These are phyloP conservation scores for Madurella fahalii DNA, from an alignment of 2,329 filamentous ascomycete genomes.

Conservation along the genomic window DNA sequence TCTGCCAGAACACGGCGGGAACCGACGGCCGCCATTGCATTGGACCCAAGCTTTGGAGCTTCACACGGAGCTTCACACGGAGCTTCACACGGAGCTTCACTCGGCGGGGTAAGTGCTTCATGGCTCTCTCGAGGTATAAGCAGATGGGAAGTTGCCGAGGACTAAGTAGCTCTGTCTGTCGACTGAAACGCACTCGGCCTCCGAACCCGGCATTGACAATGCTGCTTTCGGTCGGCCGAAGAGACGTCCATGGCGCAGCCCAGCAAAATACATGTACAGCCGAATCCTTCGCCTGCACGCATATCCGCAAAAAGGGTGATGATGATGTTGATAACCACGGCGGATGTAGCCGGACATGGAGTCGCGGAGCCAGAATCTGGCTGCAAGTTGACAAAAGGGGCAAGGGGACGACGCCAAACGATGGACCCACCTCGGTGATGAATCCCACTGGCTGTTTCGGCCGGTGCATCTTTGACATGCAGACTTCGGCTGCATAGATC, in stretches of 20 bases:
- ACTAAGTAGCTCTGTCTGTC: neutral
- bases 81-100: conserved; percentile 13
- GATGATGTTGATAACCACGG: neutral
- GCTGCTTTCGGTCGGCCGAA: neutral
- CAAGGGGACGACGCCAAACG: conserved; percentile 10
- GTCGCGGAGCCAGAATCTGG: conserved; percentile 14
- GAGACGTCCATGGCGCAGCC: neutral
- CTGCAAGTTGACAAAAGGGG: conserved; percentile 14
- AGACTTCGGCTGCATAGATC: conserved; percentile 14
- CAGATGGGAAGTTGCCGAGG: conserved; percentile 9
- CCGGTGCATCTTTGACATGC: conserved; percentile 19
- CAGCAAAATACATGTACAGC: neutral
- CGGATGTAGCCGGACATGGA: neutral
- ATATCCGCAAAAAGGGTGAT: neutral
- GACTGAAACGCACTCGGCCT: conserved; percentile 20
- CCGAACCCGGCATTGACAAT: conserved; percentile 1
- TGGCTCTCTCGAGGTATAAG: neutral
- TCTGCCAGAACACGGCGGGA: conserved; percentile 7
- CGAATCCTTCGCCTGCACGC: neutral
- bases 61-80: neutral
- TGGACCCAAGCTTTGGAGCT: conserved; percentile 19
- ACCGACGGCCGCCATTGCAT: conserved; percentile 4
- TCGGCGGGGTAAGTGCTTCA: conserved; percentile 15
- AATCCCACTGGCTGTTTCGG: conserved; percentile 23
- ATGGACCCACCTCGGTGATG: conserved; percentile 18